A percentile compares a stretch with the other conserved stretches of the same genome.
Conservation (phyloP, 2,329 filamentous ascomycete species). For the Aspergillus unguis region DNA sequence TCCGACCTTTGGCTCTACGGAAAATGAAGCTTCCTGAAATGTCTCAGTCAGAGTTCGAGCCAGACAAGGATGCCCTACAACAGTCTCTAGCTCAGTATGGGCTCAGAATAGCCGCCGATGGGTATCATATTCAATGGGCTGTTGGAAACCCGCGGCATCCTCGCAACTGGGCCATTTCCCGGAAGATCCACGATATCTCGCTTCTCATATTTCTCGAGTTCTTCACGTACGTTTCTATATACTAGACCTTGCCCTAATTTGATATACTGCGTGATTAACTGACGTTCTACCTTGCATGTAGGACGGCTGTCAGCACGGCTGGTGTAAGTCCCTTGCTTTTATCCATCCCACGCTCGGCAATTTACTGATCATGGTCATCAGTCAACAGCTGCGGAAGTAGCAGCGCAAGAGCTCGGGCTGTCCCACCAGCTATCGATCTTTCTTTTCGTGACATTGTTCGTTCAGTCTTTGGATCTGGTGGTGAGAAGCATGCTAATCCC, state of each 20-base stretch:
- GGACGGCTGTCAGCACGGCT: conserved; percentile 35
- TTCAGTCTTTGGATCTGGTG: background rate
- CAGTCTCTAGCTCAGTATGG: conserved; percentile 22
- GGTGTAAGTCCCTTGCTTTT: conserved; percentile 26
- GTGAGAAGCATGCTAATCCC: background rate
- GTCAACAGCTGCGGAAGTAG: conserved; percentile 30
- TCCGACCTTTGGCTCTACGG: background rate
- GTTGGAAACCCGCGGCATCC: conserved; percentile 29
- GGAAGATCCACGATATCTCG: conserved; percentile 29
- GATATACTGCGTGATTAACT: conserved; percentile 7
- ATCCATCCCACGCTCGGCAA: background rate
- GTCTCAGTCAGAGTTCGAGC: conserved; percentile 13
- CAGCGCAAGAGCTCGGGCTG: conserved; percentile 26
- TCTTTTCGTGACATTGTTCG: conserved; percentile 25
- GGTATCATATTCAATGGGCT: conserved; percentile 30
- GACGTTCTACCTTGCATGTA: conserved; percentile 15
- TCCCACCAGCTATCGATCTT: conserved; percentile 28
- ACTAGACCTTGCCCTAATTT: background rate
- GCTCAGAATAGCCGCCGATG: conserved; percentile 31
- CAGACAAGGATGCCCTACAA: conserved; percentile 16
- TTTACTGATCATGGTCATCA: conserved; percentile 12
- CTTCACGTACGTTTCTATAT: conserved; percentile 27
- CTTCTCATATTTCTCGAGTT: conserved; percentile 29
- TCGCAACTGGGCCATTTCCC: conserved; percentile 28
- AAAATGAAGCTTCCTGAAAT: conserved; percentile 7